Base-by-base conservation (phyloP, 257 asterid species). In the Solanum phureja region DNA sequence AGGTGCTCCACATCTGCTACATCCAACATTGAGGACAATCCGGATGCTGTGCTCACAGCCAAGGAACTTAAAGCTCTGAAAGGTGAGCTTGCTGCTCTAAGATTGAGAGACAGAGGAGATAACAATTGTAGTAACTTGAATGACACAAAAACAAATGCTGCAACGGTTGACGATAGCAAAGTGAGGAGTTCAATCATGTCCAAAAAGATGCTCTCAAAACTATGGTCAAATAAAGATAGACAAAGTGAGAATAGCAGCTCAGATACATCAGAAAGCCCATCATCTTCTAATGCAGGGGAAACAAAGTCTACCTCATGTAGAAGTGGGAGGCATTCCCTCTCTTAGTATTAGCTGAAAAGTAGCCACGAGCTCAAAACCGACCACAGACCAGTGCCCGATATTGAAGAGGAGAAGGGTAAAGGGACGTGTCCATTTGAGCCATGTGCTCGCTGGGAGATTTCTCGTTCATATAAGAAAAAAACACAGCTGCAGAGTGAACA, bases 261-360 rank as follows among this genome's bases (percentile, higher is more conserved):
- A 1, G 99, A 95, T 83, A 93, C 98, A 16, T 95, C 98, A 11
- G 98, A 92, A 60, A 95, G 98, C 90, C 96, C 92, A 6, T 94
- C 96, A 58, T 96, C 98, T 2, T 92, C 98, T 29, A 93, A 90
- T 40, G 95, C 94, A 1, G 99, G 94, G 86, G 98, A 94, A 81
- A 91, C 91, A 10, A 94, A 93, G 90, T 93, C 95, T 2, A 93
- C 94, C 52, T 91, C 93, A 74, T 93, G 93, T 3, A 90, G 93
- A 91, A 93, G 92, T 89, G 85, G 94, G 92, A 90, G 93, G 86
- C 93, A 91, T 29, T 90, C 92, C 24, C 87, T 87, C 42, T 89
- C 94, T 64, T 89, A 83, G 62, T 42, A 42, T 42, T 40, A 77
- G 37, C 37, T 77, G 84, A 27, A 13, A 42, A 76, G 23, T 31